Percentiles rank a stretch among this genome's conserved stretches.
These are phyloP conservation scores for Tolypocladium ovalisporum DNA, from an alignment of 2,329 filamentous ascomycete genomes.

Conservation along the genomic window DNA sequence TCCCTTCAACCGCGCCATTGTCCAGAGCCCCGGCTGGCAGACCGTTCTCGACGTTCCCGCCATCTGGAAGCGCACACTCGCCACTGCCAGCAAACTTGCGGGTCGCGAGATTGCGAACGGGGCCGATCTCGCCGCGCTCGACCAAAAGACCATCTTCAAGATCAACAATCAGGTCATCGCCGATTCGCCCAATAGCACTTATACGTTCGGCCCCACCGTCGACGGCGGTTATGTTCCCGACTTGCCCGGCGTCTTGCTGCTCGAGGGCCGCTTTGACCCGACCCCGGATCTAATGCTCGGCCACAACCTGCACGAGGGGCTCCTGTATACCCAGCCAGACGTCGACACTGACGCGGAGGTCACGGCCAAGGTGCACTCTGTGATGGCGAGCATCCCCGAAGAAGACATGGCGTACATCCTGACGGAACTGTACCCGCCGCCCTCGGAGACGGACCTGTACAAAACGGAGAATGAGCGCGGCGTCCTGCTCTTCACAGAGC, in stretches of 20 bases:
- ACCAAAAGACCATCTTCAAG: slow-evolving; percentile 11
- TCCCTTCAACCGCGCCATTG: slow-evolving; percentile 37
- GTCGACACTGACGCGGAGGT: slow-evolving; percentile 30
- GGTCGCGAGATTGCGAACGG: slow-evolving; percentile 2
- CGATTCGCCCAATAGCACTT: slow-evolving; percentile 7
- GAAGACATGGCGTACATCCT: slow-evolving; percentile 23
- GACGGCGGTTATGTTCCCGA: slow-evolving; percentile 20
- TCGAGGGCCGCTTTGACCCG: slow-evolving; percentile 15
- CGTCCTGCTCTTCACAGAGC: slow-evolving; percentile 27
- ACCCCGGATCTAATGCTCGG: slow-evolving; percentile 9
- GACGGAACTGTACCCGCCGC: slow-evolving; percentile 12
- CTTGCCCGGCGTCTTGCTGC: slow-evolving; percentile 17
- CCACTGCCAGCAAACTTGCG: slow-evolving; percentile 3
- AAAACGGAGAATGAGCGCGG: slow-evolving; percentile 17
- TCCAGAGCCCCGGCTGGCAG: slow-evolving; percentile 12
- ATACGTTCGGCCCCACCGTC: slow-evolving; percentile 22
- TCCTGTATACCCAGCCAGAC: slow-evolving; percentile 29
- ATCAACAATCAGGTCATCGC: slow-evolving; percentile 18
- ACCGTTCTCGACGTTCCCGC: neutral
- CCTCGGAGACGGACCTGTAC: slow-evolving; percentile 2
- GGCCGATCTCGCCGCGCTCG: slow-evolving; percentile 1
- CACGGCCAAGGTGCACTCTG: slow-evolving; percentile 21
- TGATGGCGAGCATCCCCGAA: slow-evolving; percentile 8
- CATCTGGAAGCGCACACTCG: slow-evolving; percentile 4
- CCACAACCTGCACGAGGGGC: slow-evolving; percentile 39